Percentiles rank a stretch among this genome's conserved stretches.
Evolutionary conservation across 2,329 filamentous ascomycete genomes (phyloP).

Genomic region (Aspergillus pseudoviridinutans): DNA sequence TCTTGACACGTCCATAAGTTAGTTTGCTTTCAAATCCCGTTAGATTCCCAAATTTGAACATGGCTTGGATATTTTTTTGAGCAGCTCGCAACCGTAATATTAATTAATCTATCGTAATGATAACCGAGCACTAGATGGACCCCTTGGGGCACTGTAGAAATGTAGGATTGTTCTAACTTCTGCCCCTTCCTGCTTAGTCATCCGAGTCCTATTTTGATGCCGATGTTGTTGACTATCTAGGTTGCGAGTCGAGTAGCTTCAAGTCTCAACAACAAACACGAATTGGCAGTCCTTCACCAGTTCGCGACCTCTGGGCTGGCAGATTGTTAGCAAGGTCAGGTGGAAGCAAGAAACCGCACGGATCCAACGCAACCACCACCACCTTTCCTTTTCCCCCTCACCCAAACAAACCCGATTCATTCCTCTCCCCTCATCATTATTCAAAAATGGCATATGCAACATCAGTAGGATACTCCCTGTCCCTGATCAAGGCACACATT

Average conservation of each 20-base stretch:
- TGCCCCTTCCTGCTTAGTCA: neutral
- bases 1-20: neutral
- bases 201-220: neutral
- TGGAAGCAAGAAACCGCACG: neutral
- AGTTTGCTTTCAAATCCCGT: neutral
- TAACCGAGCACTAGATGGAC: neutral
- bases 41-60: neutral
- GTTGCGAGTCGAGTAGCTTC: neutral
- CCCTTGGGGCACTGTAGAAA: neutral
- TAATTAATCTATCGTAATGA: neutral
- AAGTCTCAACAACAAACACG: neutral
- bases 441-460: conserved; percentile 12
- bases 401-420: neutral
- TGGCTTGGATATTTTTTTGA: neutral
- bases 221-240: neutral
- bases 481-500: neutral
- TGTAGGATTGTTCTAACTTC: neutral
- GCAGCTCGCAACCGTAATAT: neutral
- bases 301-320: neutral
- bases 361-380: neutral
- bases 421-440: neutral
- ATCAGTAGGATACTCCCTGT: conserved; percentile 10
- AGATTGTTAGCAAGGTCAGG: neutral
- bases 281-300: neutral
- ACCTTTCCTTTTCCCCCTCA: neutral